These are phyloP conservation scores for Fusarium heterosporum DNA, from an alignment of 2,329 filamentous ascomycete species.

Conservation along the genomic window DNA sequence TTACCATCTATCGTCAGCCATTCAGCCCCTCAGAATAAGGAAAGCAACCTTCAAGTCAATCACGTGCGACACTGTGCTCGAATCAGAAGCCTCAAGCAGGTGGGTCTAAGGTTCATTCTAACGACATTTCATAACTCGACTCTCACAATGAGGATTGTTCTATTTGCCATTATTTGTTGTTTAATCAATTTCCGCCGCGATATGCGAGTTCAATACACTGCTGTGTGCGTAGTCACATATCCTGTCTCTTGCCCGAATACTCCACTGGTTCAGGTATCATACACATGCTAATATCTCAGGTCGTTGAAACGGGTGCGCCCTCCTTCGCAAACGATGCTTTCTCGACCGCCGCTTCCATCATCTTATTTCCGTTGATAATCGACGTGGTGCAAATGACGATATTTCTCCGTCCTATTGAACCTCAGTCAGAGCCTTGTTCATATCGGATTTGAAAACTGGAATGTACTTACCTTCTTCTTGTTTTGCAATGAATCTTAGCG, in stretches of 20 bases:
- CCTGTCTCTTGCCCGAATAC: background rate
- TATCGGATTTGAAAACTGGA: background rate
- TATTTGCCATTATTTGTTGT: background rate
- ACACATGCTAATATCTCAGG: conserved; percentile 31
- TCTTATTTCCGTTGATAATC: conserved; percentile 87
- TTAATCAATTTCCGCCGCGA: background rate
- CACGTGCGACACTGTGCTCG: conserved; percentile 42
- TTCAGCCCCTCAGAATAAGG: conserved; percentile 46
- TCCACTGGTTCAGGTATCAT: conserved; percentile 36
- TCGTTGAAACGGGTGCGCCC: conserved; percentile 33
- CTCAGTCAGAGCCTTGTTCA: conserved; percentile 25
- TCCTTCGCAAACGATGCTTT: conserved; percentile 70
- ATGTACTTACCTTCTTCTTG: conserved; percentile 75
- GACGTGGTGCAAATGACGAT: conserved; percentile 94
- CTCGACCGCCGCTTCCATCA: conserved; percentile 89
- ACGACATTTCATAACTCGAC: conserved; percentile 28
- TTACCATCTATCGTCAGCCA: conserved; percentile 44
- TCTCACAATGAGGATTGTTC: conserved; percentile 27
- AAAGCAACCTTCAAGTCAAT: conserved; percentile 42
- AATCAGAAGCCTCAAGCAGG: conserved; percentile 39
- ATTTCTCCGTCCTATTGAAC: conserved; percentile 73
- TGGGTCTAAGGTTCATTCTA: conserved; percentile 39
- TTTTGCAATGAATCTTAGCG: conserved; percentile 87
- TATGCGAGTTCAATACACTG: background rate
- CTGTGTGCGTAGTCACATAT: conserved; percentile 1